A percentile compares a stretch with the other conserved stretches of the same genome.
phyloP scores from a whole-genome alignment of 2,329 filamentous ascomycete species.

The Stagonosporopsis chrysanthemi region DNA sequence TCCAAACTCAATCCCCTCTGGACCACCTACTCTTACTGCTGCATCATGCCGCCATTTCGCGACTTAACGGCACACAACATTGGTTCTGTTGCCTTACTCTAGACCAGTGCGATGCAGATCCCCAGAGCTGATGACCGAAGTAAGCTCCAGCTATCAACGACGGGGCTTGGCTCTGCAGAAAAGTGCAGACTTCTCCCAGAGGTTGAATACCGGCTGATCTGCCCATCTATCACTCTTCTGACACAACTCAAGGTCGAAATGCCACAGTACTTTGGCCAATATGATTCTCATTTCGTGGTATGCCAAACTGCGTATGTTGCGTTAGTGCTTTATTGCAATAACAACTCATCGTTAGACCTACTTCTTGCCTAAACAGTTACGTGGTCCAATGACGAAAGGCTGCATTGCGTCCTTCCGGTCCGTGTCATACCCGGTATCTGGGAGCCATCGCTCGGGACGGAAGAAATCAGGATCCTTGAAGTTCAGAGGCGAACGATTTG shows the following conservation, averaged over 20 bases:
- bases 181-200: not conserved
- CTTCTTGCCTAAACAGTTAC: slow-evolving; percentile 51
- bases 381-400: slow-evolving; percentile 35
- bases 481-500: slow-evolving; percentile 25
- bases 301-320: not conserved
- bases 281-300: not conserved
- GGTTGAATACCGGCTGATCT: not conserved
- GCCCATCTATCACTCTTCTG: not conserved
- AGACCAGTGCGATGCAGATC: not conserved
- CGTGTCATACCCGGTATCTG: slow-evolving; percentile 17
- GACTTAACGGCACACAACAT: not conserved
- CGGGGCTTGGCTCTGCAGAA: not conserved
- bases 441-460: slow-evolving; percentile 53
- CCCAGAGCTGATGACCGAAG: not conserved
- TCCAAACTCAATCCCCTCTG: no score
- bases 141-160: not conserved
- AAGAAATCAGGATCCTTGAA: slow-evolving; percentile 49
- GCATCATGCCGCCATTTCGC: no score
- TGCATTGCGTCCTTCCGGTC: not conserved
- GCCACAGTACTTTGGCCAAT: not conserved
- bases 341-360: slow-evolving; percentile 23
- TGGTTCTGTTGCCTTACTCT: not conserved
- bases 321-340: not conserved
- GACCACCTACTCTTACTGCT: no score
- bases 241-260: not conserved